A percentile compares a stretch with the other conserved stretches of the same genome.
These are phyloP conservation scores for Umbilicaria muhlenbergii DNA, from an alignment of 495 filamentous ascomycete genomes.

Conservation along the genomic window DNA sequence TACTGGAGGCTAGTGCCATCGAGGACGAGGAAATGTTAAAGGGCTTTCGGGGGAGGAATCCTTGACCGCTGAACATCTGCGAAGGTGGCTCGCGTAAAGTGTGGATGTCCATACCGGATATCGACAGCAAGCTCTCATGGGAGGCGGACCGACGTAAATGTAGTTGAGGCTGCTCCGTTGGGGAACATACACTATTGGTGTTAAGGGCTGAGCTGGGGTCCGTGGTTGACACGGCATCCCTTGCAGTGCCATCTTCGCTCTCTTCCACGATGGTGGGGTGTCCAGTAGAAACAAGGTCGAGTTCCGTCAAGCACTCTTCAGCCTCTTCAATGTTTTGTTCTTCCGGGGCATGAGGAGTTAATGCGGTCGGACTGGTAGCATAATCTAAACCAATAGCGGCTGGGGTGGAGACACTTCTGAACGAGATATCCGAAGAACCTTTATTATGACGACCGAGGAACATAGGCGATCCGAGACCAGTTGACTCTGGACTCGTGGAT, in stretches of 20 bases:
- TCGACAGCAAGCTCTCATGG: slow-evolving; percentile 36
- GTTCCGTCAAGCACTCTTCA: slow-evolving; percentile 8
- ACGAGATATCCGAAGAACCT: slow-evolving; percentile 35
- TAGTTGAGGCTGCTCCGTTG: slow-evolving; percentile 11
- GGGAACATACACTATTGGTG: slow-evolving; percentile 13
- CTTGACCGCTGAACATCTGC: slow-evolving; percentile 1
- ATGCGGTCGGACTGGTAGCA: no score
- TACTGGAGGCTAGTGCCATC: slow-evolving; percentile 22
- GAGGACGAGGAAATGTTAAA: slow-evolving; percentile 17
- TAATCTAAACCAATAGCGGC: neutral
- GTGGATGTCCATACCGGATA: slow-evolving; percentile 35
- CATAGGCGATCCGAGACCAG: slow-evolving; percentile 40
- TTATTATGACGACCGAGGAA: slow-evolving; percentile 33
- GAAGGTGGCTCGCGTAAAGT: slow-evolving; percentile 8
- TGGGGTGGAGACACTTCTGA: slow-evolving; percentile 24
- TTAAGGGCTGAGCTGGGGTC: slow-evolving; percentile 12
- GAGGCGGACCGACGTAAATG: slow-evolving; percentile 25
- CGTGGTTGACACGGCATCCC: slow-evolving; percentile 1
- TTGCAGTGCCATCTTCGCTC: slow-evolving; percentile 5
- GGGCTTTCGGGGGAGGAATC: slow-evolving; percentile 18
- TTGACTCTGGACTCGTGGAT: slow-evolving; percentile 61
- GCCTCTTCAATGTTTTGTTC: neutral
- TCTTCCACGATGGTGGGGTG: slow-evolving; percentile 11
- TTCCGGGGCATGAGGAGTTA: neutral
- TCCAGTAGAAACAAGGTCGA: neutral